phyloP scores from a whole-genome alignment of 1,284 basidiomycete genomes.

The Rhizoctonia solani region DNA sequence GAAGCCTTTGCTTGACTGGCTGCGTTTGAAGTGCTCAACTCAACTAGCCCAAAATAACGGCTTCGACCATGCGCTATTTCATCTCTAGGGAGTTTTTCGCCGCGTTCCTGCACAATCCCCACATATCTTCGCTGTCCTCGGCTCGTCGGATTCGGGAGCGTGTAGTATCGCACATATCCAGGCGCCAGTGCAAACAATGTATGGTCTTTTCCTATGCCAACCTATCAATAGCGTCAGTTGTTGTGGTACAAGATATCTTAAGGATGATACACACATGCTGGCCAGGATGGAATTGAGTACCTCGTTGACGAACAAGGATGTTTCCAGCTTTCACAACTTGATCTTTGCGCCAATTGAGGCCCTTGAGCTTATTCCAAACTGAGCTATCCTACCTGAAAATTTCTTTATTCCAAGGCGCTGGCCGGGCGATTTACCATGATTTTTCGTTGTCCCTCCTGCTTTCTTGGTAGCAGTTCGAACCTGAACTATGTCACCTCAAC shows the following conservation, averaged over 20 bases:
- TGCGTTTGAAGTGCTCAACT: constrained; percentile 51
- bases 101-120: constrained; percentile 76
- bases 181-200: constrained; percentile 88
- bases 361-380: constrained; percentile 38
- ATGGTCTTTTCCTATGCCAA: constrained; percentile 88
- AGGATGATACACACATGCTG: constrained; percentile 68
- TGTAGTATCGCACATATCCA: constrained; percentile 90
- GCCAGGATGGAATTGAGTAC: constrained; percentile 86
- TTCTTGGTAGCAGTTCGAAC: constrained; percentile 92
- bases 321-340: constrained; percentile 89
- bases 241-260: constrained; percentile 1
- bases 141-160: constrained; percentile 45
- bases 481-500: constrained; percentile 53
- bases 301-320: constrained; percentile 91
- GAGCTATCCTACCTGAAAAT: constrained; percentile 71
- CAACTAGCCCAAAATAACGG: constrained; percentile 73
- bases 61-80: constrained; percentile 71
- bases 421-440: constrained; percentile 88
- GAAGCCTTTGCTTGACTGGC: background rate
- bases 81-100: constrained; percentile 84
- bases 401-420: constrained; percentile 92
- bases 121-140: constrained; percentile 72
- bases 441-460: constrained; percentile 88
- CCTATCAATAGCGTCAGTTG: constrained; percentile 51
- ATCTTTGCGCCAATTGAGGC: constrained; percentile 53